Evolutionary conservation across 345 rosid species (phyloP).

Genomic region (Salix arbutifolia): DNA sequence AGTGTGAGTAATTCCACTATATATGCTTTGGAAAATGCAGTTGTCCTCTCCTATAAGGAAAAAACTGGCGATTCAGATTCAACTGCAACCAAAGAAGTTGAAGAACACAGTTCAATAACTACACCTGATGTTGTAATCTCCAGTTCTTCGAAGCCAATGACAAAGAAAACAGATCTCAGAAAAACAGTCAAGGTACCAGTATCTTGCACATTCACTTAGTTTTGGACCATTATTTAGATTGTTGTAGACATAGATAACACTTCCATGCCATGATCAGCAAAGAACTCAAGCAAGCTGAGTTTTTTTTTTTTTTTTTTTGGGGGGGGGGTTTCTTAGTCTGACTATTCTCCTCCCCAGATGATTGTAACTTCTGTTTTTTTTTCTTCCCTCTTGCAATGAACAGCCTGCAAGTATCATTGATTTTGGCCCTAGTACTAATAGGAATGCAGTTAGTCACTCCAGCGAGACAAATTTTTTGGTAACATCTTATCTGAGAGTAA

Average conservation of each 20-base stretch:
- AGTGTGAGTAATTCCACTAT: conserved; percentile 10
- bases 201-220: background rate
- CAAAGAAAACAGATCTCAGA: conserved; percentile 13
- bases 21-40: conserved; percentile 6
- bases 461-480: background rate
- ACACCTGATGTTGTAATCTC: conserved; percentile 24
- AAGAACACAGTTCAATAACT: conserved; percentile 37
- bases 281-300: background rate
- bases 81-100: conserved; percentile 27
- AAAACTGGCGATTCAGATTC: conserved; percentile 17
- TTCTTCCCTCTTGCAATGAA: background rate
- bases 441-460: background rate
- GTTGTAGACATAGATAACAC: background rate
- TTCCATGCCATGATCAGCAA: conserved; percentile 1
- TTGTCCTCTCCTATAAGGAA: conserved; percentile 12
- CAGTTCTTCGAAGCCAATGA: conserved; percentile 22
- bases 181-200: conserved; percentile 12
- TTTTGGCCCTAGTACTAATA: background rate
- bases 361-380: conserved; percentile 4
- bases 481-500: background rate
- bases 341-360: background rate
- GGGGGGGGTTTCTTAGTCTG: background rate
- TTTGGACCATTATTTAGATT: background rate
- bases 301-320: background rate
- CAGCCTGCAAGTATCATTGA: background rate